phyloP scores from a whole-genome alignment of 345 rosid genomes.

The Moricandia moricandioides region DNA sequence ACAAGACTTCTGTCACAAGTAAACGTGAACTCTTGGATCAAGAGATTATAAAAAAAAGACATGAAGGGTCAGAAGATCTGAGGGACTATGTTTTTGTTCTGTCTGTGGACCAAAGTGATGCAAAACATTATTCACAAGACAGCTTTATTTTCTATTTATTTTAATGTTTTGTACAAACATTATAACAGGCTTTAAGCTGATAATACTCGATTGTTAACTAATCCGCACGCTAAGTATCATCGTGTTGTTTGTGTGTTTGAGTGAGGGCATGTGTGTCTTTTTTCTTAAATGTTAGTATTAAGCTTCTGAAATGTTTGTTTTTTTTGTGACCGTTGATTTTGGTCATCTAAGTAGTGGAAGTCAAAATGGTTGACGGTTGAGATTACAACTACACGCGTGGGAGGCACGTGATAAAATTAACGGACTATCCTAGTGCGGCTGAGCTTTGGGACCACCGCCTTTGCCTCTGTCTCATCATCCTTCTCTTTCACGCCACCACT shows the following conservation, averaged over 20 bases:
- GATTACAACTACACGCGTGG: constrained; percentile 8
- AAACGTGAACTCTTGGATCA: constrained; percentile 39
- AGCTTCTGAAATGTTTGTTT: not conserved
- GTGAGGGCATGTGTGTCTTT: constrained; percentile 2
- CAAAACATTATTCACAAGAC: constrained; percentile 22
- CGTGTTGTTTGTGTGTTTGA: constrained; percentile 19
- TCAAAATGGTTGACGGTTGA: not conserved
- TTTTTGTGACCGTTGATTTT: constrained; percentile 9
- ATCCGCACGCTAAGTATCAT: constrained; percentile 44
- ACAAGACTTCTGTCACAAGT: constrained; percentile 40
- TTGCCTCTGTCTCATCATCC: constrained; percentile 26
- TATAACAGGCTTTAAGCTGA: constrained; percentile 33
- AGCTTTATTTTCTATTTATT: constrained; percentile 8
- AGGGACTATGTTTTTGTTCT: constrained; percentile 33
- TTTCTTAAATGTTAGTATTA: not conserved
- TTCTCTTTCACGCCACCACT: constrained; percentile 39
- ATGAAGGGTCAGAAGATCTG: constrained; percentile 23
- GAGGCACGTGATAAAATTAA: constrained; percentile 22
- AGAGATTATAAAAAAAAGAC: constrained; percentile 15
- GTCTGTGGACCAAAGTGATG: constrained; percentile 34
- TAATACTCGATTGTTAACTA: constrained; percentile 35
- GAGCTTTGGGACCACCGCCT: constrained; percentile 32
- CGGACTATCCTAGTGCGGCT: constrained; percentile 19
- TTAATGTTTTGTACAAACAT: not conserved
- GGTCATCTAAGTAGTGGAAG: not conserved